Evolutionary conservation across 495 filamentous ascomycete genomes (phyloP).

Genomic region (Umbilicaria muhlenbergii): DNA sequence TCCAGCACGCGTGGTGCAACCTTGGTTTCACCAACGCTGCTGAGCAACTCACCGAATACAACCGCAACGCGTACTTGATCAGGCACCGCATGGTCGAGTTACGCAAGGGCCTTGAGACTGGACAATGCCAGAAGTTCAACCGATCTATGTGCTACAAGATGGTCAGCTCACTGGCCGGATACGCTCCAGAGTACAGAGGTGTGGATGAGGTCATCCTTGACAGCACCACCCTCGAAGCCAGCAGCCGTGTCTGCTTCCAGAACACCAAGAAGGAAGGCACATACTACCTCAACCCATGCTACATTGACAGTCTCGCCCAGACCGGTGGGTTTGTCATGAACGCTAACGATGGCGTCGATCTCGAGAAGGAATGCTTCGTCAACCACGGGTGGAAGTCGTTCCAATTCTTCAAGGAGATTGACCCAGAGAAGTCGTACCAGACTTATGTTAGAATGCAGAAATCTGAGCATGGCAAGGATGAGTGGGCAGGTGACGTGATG

Average conservation of each 20-base stretch:
- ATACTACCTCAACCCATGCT: constrained; percentile 27
- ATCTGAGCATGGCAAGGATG: background rate
- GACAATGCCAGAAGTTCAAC: constrained; percentile 21
- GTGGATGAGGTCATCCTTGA: constrained; percentile 27
- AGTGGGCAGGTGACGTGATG: constrained; percentile 8
- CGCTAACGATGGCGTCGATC: constrained; percentile 43
- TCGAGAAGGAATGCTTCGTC: constrained; percentile 40
- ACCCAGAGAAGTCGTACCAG: constrained; percentile 36
- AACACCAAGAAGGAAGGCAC: constrained; percentile 38
- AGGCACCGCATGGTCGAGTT: constrained; percentile 27
- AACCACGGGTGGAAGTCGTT: constrained; percentile 50
- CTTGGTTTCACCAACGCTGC: constrained; percentile 20
- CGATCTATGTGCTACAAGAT: constrained; percentile 54
- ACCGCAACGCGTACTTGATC: constrained; percentile 30
- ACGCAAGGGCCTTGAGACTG: constrained; percentile 15
- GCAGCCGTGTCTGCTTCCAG: constrained; percentile 13
- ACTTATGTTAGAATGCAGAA: constrained; percentile 41
- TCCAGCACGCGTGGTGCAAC: constrained; percentile 33
- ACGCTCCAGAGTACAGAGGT: constrained; percentile 40
- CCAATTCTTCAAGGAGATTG: constrained; percentile 34
- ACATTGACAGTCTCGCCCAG: constrained; percentile 45
- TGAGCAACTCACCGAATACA: constrained; percentile 26
- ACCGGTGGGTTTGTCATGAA: constrained; percentile 53
- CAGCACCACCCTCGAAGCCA: constrained; percentile 14
- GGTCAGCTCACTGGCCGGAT: constrained; percentile 48